Percentiles rank a stretch among this genome's conserved stretches.
Conservation (phyloP, 1,284 basidiomycete genomes). For the Moesziomyces sp. region DNA sequence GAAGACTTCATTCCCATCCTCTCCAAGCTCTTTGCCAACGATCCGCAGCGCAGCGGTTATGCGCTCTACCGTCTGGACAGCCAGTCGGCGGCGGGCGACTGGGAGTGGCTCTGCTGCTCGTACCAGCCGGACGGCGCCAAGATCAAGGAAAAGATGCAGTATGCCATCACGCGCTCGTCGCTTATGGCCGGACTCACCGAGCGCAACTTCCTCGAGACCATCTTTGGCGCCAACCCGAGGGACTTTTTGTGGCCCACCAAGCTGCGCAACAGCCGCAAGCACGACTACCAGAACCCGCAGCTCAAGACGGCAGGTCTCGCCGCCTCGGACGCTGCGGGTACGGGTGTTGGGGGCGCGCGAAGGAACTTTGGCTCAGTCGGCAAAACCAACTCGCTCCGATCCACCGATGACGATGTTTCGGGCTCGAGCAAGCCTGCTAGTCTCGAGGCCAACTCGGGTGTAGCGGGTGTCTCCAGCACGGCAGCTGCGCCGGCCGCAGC, state of each 20-base stretch:
- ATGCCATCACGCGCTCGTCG: constrained; percentile 51
- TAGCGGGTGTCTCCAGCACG: constrained; percentile 15
- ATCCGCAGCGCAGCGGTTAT: constrained; percentile 55
- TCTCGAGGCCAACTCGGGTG: constrained; percentile 16
- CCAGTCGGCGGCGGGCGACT: constrained; percentile 54
- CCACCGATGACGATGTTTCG: constrained; percentile 4
- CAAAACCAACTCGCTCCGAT: constrained; percentile 25
- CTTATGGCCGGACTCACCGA: constrained; percentile 54
- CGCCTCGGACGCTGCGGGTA: constrained; percentile 58
- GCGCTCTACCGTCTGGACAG: constrained; percentile 58
- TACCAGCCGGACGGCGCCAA: constrained; percentile 61
- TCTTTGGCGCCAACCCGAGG: constrained; percentile 48
- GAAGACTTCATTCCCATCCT: constrained; percentile 50
- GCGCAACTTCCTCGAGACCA: constrained; percentile 59
- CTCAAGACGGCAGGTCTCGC: constrained; percentile 44
- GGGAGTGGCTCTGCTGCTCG: constrained; percentile 61
- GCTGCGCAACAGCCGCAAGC: constrained; percentile 59
- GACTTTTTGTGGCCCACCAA: constrained; percentile 58
- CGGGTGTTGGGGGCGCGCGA: constrained; percentile 51
- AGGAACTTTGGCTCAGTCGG: constrained; percentile 54
- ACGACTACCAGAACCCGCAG: constrained; percentile 65
- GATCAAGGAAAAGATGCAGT: constrained; percentile 64
- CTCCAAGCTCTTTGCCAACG: constrained; percentile 47
- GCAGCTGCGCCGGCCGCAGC: background rate
- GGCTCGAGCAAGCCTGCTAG: constrained; percentile 4